Conservation (phyloP, 768 basidiomycete species). For the Leccinellum rugosiceps region DNA sequence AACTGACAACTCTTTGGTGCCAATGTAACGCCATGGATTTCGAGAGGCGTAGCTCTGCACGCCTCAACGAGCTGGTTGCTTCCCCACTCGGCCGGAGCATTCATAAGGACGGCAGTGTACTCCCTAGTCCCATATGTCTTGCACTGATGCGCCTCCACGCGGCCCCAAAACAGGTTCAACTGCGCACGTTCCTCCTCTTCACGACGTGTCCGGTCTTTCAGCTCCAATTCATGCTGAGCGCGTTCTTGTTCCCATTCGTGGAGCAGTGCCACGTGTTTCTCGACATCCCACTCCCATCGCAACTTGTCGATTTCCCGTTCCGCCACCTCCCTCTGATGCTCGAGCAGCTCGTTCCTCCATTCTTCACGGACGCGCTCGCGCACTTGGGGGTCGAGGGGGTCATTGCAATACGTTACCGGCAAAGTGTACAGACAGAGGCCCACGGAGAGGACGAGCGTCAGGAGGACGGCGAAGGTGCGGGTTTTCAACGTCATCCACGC, state of each 20-base stretch:
- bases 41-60: constrained; percentile 23
- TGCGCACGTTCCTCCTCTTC: constrained; percentile 28
- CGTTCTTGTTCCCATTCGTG: constrained; percentile 9
- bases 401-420: not conserved
- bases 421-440: not conserved
- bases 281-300: not conserved
- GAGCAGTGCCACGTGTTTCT: not conserved
- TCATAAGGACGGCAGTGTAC: constrained; percentile 29
- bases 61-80: constrained; percentile 21
- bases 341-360: not conserved
- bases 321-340: not conserved
- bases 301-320: not conserved
- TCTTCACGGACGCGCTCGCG: not conserved
- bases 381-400: not conserved
- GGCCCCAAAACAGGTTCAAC: constrained; percentile 26
- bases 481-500: no score
- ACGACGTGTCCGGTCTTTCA: constrained; percentile 13
- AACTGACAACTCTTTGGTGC: constrained; percentile 22
- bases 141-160: constrained; percentile 18
- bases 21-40: constrained; percentile 20
- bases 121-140: constrained; percentile 25
- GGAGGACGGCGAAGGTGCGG: not conserved
- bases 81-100: constrained; percentile 21
- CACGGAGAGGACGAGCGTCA: not conserved
- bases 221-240: constrained; percentile 1